phyloP scores from a whole-genome alignment of 306 rosid species.

The Myrica gale region DNA sequence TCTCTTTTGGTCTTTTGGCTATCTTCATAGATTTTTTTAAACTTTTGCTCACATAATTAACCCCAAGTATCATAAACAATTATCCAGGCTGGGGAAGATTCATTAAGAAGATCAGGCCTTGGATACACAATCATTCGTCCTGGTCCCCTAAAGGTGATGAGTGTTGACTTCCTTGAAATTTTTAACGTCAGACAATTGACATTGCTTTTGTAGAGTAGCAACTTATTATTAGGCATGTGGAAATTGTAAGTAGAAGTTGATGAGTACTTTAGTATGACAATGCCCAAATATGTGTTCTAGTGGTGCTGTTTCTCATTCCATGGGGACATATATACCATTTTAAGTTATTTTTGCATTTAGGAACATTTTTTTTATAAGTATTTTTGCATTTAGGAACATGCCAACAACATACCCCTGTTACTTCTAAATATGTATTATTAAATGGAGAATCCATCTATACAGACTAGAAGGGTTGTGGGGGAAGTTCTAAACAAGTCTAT shows the following conservation, averaged over 20 bases:
- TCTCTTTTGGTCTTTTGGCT: constrained; percentile 26
- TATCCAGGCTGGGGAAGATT: constrained; percentile 90
- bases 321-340: too few relatives aligned
- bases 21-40: constrained; percentile 3
- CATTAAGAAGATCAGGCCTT: constrained; percentile 89
- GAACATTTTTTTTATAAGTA: too few relatives aligned
- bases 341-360: too few relatives aligned
- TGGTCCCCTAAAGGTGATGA: constrained; percentile 80
- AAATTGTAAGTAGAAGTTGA: neutral
- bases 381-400: too few relatives aligned
- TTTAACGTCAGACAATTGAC: neutral
- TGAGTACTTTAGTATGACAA: neutral
- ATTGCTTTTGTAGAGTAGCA: neutral
- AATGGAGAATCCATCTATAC: neutral
- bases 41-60: constrained; percentile 15
- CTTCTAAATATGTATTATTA: neutral
- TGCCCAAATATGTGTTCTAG: neutral
- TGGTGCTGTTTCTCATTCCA: neutral
- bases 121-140: constrained; percentile 96
- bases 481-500: neutral
- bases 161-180: neutral
- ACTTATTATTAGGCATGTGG: neutral
- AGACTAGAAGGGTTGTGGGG: neutral
- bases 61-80: constrained; percentile 18
- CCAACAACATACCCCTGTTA: neutral